Conservation (phyloP, 2,329 filamentous ascomycete species). For the Nemania sp. region DNA sequence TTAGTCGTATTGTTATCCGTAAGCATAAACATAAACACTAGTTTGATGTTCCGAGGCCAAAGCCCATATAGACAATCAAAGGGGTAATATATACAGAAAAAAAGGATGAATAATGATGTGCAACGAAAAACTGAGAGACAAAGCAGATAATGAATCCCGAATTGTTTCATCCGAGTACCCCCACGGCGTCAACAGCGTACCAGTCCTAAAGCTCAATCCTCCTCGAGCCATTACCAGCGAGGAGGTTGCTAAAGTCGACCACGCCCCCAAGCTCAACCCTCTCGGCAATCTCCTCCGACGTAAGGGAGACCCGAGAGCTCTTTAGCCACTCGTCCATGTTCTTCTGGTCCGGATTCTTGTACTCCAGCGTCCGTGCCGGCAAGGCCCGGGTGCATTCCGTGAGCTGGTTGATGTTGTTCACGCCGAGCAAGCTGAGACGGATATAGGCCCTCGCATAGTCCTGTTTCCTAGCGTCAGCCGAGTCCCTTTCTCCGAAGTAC, state of each 20-base stretch:
- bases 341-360: slow-evolving; percentile 31
- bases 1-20: too few species aligned
- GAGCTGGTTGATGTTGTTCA: slow-evolving; percentile 59
- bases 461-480: slow-evolving; percentile 31
- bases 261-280: slow-evolving; percentile 28
- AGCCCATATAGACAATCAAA: too few species aligned
- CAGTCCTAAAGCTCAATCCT: slow-evolving; percentile 8
- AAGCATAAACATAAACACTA: too few species aligned
- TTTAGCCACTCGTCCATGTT: slow-evolving; percentile 31
- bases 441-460: slow-evolving; percentile 59
- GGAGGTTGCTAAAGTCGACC: slow-evolving; percentile 18
- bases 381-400: slow-evolving; percentile 60
- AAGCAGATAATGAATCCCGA: too few species aligned
- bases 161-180: too few species aligned
- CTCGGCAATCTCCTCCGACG: slow-evolving; percentile 27
- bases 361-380: slow-evolving; percentile 41
- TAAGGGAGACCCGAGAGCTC: slow-evolving; percentile 22
- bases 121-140: too few species aligned
- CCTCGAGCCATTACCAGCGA: slow-evolving; percentile 2
- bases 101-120: too few species aligned
- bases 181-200: not conserved
- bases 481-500: not conserved
- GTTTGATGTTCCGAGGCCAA: too few species aligned
- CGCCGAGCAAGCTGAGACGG: slow-evolving; percentile 58
- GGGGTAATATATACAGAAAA: too few species aligned